phyloP scores from a whole-genome alignment of 169 alveolate genomes.

The Plasmodium berghei region DNA sequence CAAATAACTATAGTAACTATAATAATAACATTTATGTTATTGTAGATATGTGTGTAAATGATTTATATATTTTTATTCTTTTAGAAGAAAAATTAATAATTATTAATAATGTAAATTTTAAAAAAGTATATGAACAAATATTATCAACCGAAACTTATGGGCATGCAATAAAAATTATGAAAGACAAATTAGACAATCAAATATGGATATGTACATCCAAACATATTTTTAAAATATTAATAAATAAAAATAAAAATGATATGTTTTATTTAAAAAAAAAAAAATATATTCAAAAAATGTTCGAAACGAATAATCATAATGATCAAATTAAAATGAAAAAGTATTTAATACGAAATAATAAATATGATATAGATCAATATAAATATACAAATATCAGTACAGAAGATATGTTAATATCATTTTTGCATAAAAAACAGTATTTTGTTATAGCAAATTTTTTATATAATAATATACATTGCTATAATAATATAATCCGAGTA shows the following conservation, averaged over 20 bases:
- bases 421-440: constrained; percentile 70
- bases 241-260: constrained; percentile 43
- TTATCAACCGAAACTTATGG: constrained; percentile 71
- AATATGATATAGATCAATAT: constrained; percentile 64
- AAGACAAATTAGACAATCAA: constrained; percentile 61
- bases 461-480: constrained; percentile 62
- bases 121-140: constrained; percentile 68
- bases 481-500: constrained; percentile 33
- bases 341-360: constrained; percentile 48
- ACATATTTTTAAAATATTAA: constrained; percentile 58
- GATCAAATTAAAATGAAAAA: constrained; percentile 49
- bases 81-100: constrained; percentile 74
- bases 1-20: not conserved
- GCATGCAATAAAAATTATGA: constrained; percentile 51
- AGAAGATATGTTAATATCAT: constrained; percentile 66
- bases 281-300: constrained; percentile 20
- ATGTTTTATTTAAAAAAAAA: constrained; percentile 11
- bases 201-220: constrained; percentile 75
- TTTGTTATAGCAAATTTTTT: constrained; percentile 32
- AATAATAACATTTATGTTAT: constrained; percentile 30
- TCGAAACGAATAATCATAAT: constrained; percentile 13
- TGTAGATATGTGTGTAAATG: constrained; percentile 69
- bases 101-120: constrained; percentile 33
- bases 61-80: constrained; percentile 46
- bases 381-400: constrained; percentile 45